Conservation (phyloP, 2,329 filamentous ascomycete species). For the Neobulgaria alba region DNA sequence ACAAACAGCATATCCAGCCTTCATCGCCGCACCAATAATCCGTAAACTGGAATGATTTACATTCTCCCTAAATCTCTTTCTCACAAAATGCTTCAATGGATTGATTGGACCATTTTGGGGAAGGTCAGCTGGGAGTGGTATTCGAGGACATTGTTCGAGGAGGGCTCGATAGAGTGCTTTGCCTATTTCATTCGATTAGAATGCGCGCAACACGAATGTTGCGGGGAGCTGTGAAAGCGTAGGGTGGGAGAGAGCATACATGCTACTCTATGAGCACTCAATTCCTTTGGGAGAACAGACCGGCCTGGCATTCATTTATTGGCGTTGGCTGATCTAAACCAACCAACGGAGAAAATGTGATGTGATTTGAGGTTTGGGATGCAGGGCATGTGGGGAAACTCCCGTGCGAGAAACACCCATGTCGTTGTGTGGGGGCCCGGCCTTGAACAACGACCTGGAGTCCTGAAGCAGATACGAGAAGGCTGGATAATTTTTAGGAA, state of each 20-base stretch:
- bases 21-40: slow-evolving; percentile 52
- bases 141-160: slow-evolving; percentile 44
- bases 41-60: slow-evolving; percentile 47
- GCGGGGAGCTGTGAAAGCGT: no score
- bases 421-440: no score
- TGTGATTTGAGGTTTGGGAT: no score
- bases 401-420: no score
- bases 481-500: no score
- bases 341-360: no score
- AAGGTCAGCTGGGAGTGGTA: slow-evolving; percentile 44
- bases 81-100: slow-evolving; percentile 49
- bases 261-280: background rate
- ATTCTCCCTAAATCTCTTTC: slow-evolving; percentile 55
- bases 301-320: background rate
- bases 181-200: slow-evolving; percentile 33
- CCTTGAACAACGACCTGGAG: no score
- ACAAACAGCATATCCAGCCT: slow-evolving; percentile 57
- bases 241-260: background rate
- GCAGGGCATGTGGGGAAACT: no score
- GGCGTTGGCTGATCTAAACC: no score
- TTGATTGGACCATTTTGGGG: slow-evolving; percentile 23
- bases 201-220: background rate
- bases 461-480: no score
- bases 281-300: background rate
- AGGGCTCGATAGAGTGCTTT: slow-evolving; percentile 67